Conservation (phyloP, 768 basidiomycete genomes). For the Kwoniella dendrophila region DNA sequence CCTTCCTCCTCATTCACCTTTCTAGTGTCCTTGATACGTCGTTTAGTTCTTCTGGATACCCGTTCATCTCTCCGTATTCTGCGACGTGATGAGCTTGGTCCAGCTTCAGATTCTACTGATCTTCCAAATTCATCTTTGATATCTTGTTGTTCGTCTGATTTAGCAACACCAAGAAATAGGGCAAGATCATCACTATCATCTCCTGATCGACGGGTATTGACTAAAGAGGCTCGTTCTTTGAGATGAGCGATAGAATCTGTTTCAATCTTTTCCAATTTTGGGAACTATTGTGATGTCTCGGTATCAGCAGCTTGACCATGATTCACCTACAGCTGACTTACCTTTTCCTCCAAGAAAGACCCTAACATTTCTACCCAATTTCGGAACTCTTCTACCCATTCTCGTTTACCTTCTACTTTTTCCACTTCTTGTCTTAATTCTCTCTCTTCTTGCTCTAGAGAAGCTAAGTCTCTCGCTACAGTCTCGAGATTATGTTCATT, state of each 20-base stretch:
- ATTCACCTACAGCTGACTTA: slow-evolving; percentile 25
- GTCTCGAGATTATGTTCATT: slow-evolving; percentile 48
- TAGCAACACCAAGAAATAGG: slow-evolving; percentile 65
- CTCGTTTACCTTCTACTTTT: slow-evolving; percentile 56
- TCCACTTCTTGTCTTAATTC: slow-evolving; percentile 57
- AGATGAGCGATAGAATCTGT: slow-evolving; percentile 65
- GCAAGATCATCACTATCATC: slow-evolving; percentile 83
- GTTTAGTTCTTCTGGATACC: slow-evolving; percentile 60
- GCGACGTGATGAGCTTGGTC: slow-evolving; percentile 60
- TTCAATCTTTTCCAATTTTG: slow-evolving; percentile 57
- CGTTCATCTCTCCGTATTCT: slow-evolving; percentile 68
- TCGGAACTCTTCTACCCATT: slow-evolving; percentile 58
- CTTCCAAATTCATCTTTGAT: slow-evolving; percentile 71
- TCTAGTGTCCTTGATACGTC: slow-evolving; percentile 55
- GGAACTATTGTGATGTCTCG: slow-evolving; percentile 45
- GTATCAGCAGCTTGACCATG: no score
- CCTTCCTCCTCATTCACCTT: slow-evolving; percentile 65
- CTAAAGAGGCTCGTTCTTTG: slow-evolving; percentile 72
- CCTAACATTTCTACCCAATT: slow-evolving; percentile 58
- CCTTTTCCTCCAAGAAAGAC: slow-evolving; percentile 59
- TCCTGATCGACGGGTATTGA: slow-evolving; percentile 66
- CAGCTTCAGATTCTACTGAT: slow-evolving; percentile 51
- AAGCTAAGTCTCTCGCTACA: slow-evolving; percentile 47
- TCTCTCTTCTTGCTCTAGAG: slow-evolving; percentile 56
- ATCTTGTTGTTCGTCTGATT: slow-evolving; percentile 40